Percentiles rank a stretch among this genome's conserved stretches.
Conservation (phyloP, 768 basidiomycete species). For the Macrocybe gigantea region DNA sequence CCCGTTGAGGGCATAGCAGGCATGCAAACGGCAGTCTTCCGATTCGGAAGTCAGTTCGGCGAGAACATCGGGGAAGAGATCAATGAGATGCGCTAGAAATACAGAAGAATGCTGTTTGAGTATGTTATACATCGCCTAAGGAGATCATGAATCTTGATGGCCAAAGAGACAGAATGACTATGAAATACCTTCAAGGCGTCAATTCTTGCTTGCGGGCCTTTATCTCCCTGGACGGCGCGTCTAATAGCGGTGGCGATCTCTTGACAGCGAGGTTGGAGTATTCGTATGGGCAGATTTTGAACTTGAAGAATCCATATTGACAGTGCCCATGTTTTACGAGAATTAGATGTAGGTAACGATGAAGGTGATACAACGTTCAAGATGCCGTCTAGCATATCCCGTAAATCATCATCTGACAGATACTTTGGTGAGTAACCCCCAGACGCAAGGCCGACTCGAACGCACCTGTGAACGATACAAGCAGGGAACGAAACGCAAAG, state of each 20-base stretch:
- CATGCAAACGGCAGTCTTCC: constrained; percentile 35
- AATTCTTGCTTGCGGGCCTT: constrained; percentile 24
- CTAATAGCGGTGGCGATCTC: constrained; percentile 29
- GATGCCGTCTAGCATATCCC: constrained; percentile 36
- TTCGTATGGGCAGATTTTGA: constrained; percentile 38
- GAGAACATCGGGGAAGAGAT: constrained; percentile 38
- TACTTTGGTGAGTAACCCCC: neutral
- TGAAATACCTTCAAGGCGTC: constrained; percentile 27
- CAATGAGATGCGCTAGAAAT: constrained; percentile 43
- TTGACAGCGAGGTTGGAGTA: constrained; percentile 25
- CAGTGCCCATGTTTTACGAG: constrained; percentile 36
- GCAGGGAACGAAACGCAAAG: constrained; percentile 40
- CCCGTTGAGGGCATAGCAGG: constrained; percentile 52
- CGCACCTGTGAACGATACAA: constrained; percentile 45
- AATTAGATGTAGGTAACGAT: constrained; percentile 29
- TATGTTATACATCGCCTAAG: constrained; percentile 28
- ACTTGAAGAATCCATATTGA: constrained; percentile 44
- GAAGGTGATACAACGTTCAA: constrained; percentile 33
- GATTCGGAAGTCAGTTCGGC: constrained; percentile 21
- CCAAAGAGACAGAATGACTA: neutral
- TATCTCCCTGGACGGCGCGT: constrained; percentile 25
- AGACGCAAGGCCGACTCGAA: neutral
- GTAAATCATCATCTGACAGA: constrained; percentile 35
- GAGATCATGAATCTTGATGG: neutral
- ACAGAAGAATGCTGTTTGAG: constrained; percentile 34